Base-by-base conservation (phyloP, 441 rosid species). In the Syzygium malaccense region DNA sequence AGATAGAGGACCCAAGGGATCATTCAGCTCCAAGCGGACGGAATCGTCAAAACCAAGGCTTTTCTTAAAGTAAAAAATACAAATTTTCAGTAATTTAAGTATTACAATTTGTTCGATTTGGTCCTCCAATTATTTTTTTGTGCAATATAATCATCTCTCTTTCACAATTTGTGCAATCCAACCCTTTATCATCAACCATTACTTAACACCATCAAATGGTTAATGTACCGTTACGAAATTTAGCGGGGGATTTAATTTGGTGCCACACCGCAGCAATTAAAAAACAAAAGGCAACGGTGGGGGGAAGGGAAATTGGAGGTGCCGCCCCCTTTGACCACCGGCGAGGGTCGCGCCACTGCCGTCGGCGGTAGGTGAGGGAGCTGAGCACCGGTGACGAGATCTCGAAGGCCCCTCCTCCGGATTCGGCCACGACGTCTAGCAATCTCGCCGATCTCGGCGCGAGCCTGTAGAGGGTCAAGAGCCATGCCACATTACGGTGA, bases 351-450 rank as follows among this genome's bases (percentile, higher is more conserved):
- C 1, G 0, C 7, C 26, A 33, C 6, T 3, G 0, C 33, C 19
- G 19, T 32, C 0, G 1, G 0, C 19, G 78, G 4, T 33, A 66
- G 23, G 6, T 66, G 32, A 30, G 1, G 0, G 23, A 30, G 41
- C 25, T 37, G 41, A 37, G 41, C 41, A 37, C 83, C 10, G 10
- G 51, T 4, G 53, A 6, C 2, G 6, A 23, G 83, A 75, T 23
- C 51, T 37, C n/a, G 9, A 75, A 75, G 83, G 83, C 51, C 3
- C 28, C 18, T 12, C 18, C 75, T 41, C 51, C 15, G 7, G 51
- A 41, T 23, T 26, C 13, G n/a, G 83, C 18, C n/a, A 41, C 13
- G 25, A 12, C 15, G n/a, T n/a, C n/a, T 1, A 6, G 26, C n/a
- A 0, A 25, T 71, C 80, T 37, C 17, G 19, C 20, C 3, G 11